Evolutionary conservation across 768 basidiomycete genomes (phyloP), one percentile per base, ranked within the genome.

Genomic region (Lanmaoa pseudosensibilis): DNA sequence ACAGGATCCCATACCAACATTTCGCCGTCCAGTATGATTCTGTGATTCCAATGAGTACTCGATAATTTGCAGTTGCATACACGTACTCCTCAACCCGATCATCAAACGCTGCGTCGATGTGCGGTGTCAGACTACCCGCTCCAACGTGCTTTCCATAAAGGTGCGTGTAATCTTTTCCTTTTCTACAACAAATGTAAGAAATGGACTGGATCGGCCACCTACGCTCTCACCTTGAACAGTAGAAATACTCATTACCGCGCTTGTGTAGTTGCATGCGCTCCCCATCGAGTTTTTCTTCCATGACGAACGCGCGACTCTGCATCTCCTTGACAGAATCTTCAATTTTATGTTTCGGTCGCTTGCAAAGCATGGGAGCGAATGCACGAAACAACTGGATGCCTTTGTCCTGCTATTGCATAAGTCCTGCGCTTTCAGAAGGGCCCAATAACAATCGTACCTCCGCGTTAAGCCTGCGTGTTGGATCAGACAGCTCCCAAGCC

Each of bases 1-100:
- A 89, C 78, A 0, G 96, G 96, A 71, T 98, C 97, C 90, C 91
- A 98, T 3, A 98, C 96, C 33, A 99, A 76, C 96, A 99, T 98
- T 71, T 99, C 97, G 0, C 97, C 97, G 63, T 99, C 97, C 15
- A 99, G 72, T 46, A 98, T 92, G 63, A 96, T 88, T 48, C 96
- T 98, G 55, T 4, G 23, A 19, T 6, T 9, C 8, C 50, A 34
- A 25, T 66, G 30, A 67, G 34, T 27, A 57, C 55, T 33, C 52
- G 47, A 44, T 34, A 5, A 21, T 19, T 18, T 13, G 21, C 6
- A 19, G 41, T 33, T 40, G 33, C 4, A 41, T 34, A 9, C 9
- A 65, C 92, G 63, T 59, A 97, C 96, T 94, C 89, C 5, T 88
- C 84, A 4, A 98, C 80, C 4, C 87, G 81, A 2, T 79, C 66